Evolutionary conservation across 75 land plant genomes (phyloP).

Genomic region (Chamaecyparis obtusa): DNA sequence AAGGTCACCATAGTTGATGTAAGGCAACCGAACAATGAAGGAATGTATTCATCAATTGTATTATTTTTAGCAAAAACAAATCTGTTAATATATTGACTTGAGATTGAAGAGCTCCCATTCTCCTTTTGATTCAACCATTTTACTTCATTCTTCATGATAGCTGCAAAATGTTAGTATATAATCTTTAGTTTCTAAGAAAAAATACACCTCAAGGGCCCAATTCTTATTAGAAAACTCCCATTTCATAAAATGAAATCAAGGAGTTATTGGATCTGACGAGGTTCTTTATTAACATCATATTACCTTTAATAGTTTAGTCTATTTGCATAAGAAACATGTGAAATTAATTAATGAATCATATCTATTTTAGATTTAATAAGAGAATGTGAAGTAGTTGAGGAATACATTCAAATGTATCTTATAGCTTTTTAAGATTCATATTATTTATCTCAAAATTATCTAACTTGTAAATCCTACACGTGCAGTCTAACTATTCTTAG

Average conservation of each 20-base stretch:
- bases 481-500: no score
- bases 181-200: not conserved
- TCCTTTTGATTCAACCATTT: slow-evolving; percentile 38
- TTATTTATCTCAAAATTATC: no score
- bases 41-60: slow-evolving; percentile 15
- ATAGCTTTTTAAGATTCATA: no score
- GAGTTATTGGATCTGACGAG: no score
- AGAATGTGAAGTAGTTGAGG: not conserved
- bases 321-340: no score
- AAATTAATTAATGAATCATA: no score
- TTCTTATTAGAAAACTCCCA: not conserved
- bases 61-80: slow-evolving; percentile 23
- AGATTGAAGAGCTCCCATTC: slow-evolving; percentile 28
- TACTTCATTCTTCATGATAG: slow-evolving; percentile 27
- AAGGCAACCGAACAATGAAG: no score
- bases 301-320: no score
- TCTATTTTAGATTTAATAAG: not conserved
- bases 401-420: slow-evolving; percentile 10
- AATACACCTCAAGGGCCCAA: not conserved
- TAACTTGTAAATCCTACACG: no score
- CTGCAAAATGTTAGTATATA: slow-evolving; percentile 12
- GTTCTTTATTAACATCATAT: no score
- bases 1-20: no score
- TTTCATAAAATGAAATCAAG: not conserved
- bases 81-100: slow-evolving; percentile 24